These are phyloP conservation scores for barrel medic (Medicago truncatula) DNA, from an alignment of 306 rosid species.

Conservation along the genomic window MtrunA17r5.0-ANR NC_053048.1:45380001-45380500, in stretches of 20 bases:
- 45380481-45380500: not conserved
- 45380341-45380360: not conserved
- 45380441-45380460: not conserved
- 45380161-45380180: not conserved
- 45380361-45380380: not conserved
- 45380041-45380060: conserved; percentile 42
- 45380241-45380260: not conserved
- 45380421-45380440: not conserved
- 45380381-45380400: not conserved
- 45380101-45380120: conserved; percentile 60
- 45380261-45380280: not conserved
- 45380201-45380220: not conserved
- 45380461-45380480: not conserved
- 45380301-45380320: not conserved
- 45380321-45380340: not conserved
- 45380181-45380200: not conserved
- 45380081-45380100: conserved; percentile 61
- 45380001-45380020: conserved; percentile 52
- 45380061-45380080: conserved; percentile 53
- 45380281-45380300: not conserved
- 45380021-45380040: conserved; percentile 26
- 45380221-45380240: not conserved
- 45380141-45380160: conserved; percentile 30
- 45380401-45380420: not conserved
- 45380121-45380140: not conserved